Evolutionary conservation across 148 eudicot genomes (phyloP).

Genomic region (Silene conica): DNA sequence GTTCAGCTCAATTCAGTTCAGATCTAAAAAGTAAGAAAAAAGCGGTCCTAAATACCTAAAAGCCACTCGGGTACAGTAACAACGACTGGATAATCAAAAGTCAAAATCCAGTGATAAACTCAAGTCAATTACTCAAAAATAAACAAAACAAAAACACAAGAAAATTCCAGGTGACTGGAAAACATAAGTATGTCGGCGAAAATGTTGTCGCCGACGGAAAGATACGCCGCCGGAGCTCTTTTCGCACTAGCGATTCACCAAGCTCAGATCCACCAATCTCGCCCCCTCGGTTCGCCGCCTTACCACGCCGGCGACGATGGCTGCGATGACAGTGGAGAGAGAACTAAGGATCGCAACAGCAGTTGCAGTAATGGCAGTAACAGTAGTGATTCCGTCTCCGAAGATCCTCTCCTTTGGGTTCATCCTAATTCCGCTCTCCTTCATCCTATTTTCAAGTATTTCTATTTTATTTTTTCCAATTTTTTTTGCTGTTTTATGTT

Average conservation of each 20-base stretch:
- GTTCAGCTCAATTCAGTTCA: no score
- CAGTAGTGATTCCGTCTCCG: slow-evolving; percentile 50
- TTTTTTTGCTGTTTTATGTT: neutral
- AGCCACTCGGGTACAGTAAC: no score
- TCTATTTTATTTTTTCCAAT: neutral
- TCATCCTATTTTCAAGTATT: slow-evolving; percentile 73
- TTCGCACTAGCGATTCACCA: slow-evolving; percentile 72
- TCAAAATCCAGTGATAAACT: no score
- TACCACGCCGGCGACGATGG: neutral
- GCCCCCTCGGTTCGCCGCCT: slow-evolving; percentile 39
- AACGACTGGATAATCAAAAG: no score
- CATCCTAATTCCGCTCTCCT: slow-evolving; percentile 52
- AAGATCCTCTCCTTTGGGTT: slow-evolving; percentile 76
- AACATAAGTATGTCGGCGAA: slow-evolving; percentile 39
- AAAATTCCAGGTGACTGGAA: neutral
- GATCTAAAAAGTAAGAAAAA: no score
- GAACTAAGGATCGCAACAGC: slow-evolving; percentile 18
- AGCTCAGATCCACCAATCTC: slow-evolving; percentile 74
- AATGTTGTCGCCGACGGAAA: slow-evolving; percentile 54
- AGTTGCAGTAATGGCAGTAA: slow-evolving; percentile 44
- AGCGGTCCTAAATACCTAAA: no score
- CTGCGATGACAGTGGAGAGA: slow-evolving; percentile 9
- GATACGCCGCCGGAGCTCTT: slow-evolving; percentile 71
- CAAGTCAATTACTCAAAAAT: no score
- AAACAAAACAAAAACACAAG: no score